Evolutionary conservation across 768 basidiomycete genomes (phyloP).

Genomic region (Hypsizygus marmoreus): DNA sequence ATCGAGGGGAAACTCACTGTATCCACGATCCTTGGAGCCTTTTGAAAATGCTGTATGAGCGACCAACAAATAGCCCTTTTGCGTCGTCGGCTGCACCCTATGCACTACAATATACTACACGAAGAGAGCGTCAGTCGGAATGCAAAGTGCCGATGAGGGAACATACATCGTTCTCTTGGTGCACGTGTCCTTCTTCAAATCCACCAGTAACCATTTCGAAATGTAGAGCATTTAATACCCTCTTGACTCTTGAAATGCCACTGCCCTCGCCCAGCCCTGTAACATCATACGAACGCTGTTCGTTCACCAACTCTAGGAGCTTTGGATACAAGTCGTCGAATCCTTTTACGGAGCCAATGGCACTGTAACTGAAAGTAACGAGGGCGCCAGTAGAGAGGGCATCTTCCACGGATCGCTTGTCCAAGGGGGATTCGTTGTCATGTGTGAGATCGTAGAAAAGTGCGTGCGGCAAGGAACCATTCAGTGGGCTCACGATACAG

Average conservation of each 20-base stretch:
- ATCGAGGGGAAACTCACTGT: slow-evolving; percentile 50
- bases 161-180: slow-evolving; percentile 93
- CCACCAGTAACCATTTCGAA: slow-evolving; percentile 89
- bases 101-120: slow-evolving; percentile 89
- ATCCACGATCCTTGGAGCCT: slow-evolving; percentile 77
- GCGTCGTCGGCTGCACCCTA: slow-evolving; percentile 86
- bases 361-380: slow-evolving; percentile 87
- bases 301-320: slow-evolving; percentile 84
- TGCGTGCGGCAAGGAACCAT: slow-evolving; percentile 89
- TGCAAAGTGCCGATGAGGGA: background rate
- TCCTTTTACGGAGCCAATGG: slow-evolving; percentile 92
- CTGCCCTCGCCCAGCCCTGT: slow-evolving; percentile 56
- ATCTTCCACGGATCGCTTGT: slow-evolving; percentile 93
- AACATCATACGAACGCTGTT: slow-evolving; percentile 78
- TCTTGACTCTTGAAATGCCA: slow-evolving; percentile 59
- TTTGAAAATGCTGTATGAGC: slow-evolving; percentile 92
- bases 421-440: slow-evolving; percentile 90
- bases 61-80: slow-evolving; percentile 90
- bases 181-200: slow-evolving; percentile 92
- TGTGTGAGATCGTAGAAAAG: slow-evolving; percentile 95
- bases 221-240: slow-evolving; percentile 84
- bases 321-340: slow-evolving; percentile 98
- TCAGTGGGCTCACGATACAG: slow-evolving; percentile 75
- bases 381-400: slow-evolving; percentile 92
- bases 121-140: background rate